Evolutionary conservation across 1,284 basidiomycete species (phyloP).

Genomic region (Laetiporus sulphureus): DNA sequence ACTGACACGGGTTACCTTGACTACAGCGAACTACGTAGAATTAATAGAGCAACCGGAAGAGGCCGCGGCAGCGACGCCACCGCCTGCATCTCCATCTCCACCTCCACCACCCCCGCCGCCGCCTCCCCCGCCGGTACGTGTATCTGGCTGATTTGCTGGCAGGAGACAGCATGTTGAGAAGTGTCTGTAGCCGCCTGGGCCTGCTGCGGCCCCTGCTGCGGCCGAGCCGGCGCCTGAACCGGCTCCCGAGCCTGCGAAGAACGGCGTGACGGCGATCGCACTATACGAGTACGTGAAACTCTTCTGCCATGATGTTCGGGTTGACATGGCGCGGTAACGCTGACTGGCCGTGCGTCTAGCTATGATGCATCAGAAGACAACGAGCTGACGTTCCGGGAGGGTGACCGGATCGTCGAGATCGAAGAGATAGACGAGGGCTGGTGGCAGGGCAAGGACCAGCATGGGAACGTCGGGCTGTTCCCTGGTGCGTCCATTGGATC

Average conservation of each 20-base stretch:
- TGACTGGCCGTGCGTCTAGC: conserved; percentile 30
- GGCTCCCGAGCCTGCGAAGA: conserved; percentile 23
- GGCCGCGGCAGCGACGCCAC: conserved; percentile 35
- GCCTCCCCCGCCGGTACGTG: conserved; percentile 32
- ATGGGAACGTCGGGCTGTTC: conserved; percentile 74
- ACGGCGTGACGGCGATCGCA: conserved; percentile 59
- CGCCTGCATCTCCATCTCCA: conserved; percentile 22
- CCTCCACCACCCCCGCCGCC: conserved; percentile 30
- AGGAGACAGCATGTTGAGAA: neutral
- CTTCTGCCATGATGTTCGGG: neutral
- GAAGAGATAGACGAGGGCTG: conserved; percentile 77
- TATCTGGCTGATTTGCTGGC: conserved; percentile 1
- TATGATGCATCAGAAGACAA: conserved; percentile 88
- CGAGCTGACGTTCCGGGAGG: conserved; percentile 80
- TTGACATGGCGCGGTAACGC: neutral
- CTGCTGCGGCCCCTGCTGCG: conserved; percentile 33
- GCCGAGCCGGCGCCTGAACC: conserved; percentile 24
- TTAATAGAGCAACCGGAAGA: conserved; percentile 40
- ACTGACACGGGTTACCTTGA: conserved; percentile 4
- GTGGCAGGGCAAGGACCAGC: conserved; percentile 73
- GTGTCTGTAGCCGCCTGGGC: conserved; percentile 25
- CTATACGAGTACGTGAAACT: conserved; percentile 62
- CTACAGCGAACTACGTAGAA: conserved; percentile 76
- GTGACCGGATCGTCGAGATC: conserved; percentile 70
- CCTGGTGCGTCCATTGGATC: conserved; percentile 54